Base-by-base conservation (phyloP, 2,329 filamentous ascomycete species). In the Aspergillus cejpii region DNA sequence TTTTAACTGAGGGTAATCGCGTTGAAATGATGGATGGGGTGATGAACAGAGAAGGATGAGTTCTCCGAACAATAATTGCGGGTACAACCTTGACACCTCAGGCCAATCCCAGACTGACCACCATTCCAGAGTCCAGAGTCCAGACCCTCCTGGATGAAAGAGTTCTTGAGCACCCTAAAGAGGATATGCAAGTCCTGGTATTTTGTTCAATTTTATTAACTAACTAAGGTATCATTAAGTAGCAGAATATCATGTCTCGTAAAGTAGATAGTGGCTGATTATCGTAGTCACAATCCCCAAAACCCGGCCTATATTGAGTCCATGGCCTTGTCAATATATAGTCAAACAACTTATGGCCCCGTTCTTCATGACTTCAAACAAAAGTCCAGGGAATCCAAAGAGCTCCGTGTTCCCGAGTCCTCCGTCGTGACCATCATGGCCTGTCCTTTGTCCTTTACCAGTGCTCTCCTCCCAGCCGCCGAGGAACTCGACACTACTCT, bases 301-400 rank as follows among this genome's bases (percentile, higher is more conserved):
- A 34, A n/a, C 17, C 15, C 15, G 11, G 5, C 11, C 31, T 34
- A 34, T 34, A 34, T 15, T 26, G 23, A 27, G 31, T 15, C 33
- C 33, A 45, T 78, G 10, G 8, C 64, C 17, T 6, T 10, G 26
- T 53, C 26, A 95, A 71, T 90, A 95, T 19, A 95, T 82, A 7
- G 91, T 97, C 63, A 97, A 74, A 20, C 87, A 85, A 66, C 88
- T 94, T 19, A 98, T 86, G 49, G 81, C 84, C 3, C 87, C 89
- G 61, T 94, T 96, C 79, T 87, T 90, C 65, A 97, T 69, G 21
- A 98, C 91, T 69, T 98, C 92, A 70, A 98, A 97, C 37, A 96
- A 81, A 66, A 97, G 71, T 0, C 92, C 91, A 0, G 92, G 91
- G 60, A 96, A 96, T 1, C 91, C 90, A 70, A 88, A 97, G 21